A percentile compares a stretch with the other conserved stretches of the same genome.
These are phyloP conservation scores for Termitomyces sp. DNA, from an alignment of 768 basidiomycete genomes.

Conservation along the genomic window DNA sequence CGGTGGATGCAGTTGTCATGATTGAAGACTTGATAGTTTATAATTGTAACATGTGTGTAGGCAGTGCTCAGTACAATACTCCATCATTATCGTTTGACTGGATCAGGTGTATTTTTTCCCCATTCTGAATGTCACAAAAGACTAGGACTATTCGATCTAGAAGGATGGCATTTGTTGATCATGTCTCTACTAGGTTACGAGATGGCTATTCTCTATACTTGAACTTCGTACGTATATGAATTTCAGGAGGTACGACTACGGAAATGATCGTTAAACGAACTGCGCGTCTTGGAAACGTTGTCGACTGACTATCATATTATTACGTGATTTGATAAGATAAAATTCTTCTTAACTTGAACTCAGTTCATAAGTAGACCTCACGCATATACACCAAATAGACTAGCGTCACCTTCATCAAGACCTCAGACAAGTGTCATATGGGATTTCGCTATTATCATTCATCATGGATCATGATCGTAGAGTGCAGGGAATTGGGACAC, in stretches of 20 bases:
- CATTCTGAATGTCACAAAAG: neutral
- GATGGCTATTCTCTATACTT: no score
- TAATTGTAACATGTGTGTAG: no score
- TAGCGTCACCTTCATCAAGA: neutral
- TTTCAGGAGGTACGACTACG: neutral
- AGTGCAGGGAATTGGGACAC: no score
- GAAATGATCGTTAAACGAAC: no score
- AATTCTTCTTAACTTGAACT: no score
- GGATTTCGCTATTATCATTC: neutral
- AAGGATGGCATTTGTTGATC: neutral
- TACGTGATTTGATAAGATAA: neutral
- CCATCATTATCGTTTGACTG: no score
- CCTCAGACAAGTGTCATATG: neutral
- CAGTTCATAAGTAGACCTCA: no score
- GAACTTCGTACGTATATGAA: neutral
- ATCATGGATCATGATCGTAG: neutral
- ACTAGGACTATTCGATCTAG: neutral
- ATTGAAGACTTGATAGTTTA: no score
- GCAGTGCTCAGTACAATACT: no score
- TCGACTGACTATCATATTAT: neutral
- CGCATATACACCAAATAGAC: no score
- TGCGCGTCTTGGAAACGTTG: no score
- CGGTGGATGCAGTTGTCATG: no score
- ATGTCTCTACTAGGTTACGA: neutral
- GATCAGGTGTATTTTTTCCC: neutral